Evolutionary conservation across 2,329 filamentous ascomycete genomes (phyloP).

Genomic region (Cephalotrichum gorgonifer): DNA sequence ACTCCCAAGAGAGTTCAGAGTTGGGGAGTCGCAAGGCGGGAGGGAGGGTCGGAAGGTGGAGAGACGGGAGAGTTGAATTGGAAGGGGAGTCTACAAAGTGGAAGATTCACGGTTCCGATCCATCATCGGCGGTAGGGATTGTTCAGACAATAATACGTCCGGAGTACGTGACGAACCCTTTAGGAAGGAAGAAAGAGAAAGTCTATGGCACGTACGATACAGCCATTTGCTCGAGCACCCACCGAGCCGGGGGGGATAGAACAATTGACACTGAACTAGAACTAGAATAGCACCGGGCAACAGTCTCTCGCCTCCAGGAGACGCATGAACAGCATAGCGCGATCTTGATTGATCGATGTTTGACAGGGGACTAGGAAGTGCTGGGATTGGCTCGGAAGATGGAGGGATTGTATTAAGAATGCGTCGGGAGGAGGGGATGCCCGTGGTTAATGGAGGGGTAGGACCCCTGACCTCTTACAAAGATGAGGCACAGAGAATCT

Average conservation of each 20-base stretch:
- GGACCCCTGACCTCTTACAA: constrained; percentile 5
- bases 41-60: not conserved
- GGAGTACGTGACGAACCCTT: too few relatives aligned
- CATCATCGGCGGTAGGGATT: constrained; percentile 5
- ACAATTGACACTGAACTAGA: too few relatives aligned
- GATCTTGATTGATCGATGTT: constrained; percentile 1
- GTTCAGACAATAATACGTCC: constrained; percentile 3
- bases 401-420: not conserved
- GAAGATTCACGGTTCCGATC: constrained; percentile 5
- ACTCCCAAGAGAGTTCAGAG: too few relatives aligned
- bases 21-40: not conserved
- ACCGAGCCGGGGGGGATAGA: too few relatives aligned
- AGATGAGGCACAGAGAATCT: constrained; percentile 6
- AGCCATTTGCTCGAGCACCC: too few relatives aligned
- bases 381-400: constrained; percentile 1
- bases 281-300: too few relatives aligned
- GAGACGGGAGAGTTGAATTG: not conserved
- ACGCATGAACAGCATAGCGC: constrained; percentile 1
- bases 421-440: not conserved
- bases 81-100: not conserved
- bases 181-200: too few relatives aligned
- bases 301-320: not conserved
- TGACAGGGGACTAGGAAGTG: not conserved
- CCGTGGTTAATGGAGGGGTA: not conserved
- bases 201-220: too few relatives aligned